These are phyloP conservation scores for Mycena maculata DNA, from an alignment of 768 basidiomycete genomes.

Conservation along the genomic window DNA sequence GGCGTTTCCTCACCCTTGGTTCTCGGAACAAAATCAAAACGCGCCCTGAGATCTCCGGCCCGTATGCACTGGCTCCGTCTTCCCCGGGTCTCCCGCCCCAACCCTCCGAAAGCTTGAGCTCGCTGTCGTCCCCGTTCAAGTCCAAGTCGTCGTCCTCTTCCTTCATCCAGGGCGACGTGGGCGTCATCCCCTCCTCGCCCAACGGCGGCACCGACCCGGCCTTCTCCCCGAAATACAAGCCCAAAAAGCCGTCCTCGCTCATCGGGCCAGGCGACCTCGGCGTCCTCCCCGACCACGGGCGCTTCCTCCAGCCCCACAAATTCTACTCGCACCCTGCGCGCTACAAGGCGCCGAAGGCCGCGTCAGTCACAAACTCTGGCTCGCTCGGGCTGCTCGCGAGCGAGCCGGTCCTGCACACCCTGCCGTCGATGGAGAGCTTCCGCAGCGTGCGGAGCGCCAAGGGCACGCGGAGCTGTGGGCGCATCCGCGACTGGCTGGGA, in stretches of 20 bases:
- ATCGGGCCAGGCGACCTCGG: slow-evolving; percentile 26
- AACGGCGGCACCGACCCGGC: slow-evolving; percentile 29
- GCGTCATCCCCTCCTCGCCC: slow-evolving; percentile 30
- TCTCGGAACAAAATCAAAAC: slow-evolving; percentile 27
- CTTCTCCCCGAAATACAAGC: slow-evolving; percentile 7
- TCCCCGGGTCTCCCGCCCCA: slow-evolving; percentile 10
- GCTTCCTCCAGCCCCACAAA: slow-evolving; percentile 29
- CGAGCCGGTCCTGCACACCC: slow-evolving; percentile 43
- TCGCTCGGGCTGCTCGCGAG: slow-evolving; percentile 18
- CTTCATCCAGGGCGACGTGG: slow-evolving; percentile 20
- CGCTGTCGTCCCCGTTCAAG: slow-evolving; percentile 6
- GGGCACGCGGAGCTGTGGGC: slow-evolving; percentile 53
- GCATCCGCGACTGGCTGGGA: slow-evolving; percentile 56
- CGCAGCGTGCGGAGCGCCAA: slow-evolving; percentile 54
- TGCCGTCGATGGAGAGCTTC: slow-evolving; percentile 61
- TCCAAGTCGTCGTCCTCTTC: slow-evolving; percentile 22
- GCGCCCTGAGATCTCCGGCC: slow-evolving; percentile 36
- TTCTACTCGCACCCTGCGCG: slow-evolving; percentile 29
- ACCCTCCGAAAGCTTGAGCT: slow-evolving; percentile 4
- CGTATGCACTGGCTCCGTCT: slow-evolving; percentile 28
- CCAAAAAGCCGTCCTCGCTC: slow-evolving; percentile 27
- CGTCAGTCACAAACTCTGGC: slow-evolving; percentile 23
- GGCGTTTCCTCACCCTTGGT: slow-evolving; percentile 31
- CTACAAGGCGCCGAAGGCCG: slow-evolving; percentile 17
- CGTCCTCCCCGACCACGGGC: slow-evolving; percentile 25